Evolutionary conservation across 768 basidiomycete genomes (phyloP).

Genomic region (Leccinum rimulosum): DNA sequence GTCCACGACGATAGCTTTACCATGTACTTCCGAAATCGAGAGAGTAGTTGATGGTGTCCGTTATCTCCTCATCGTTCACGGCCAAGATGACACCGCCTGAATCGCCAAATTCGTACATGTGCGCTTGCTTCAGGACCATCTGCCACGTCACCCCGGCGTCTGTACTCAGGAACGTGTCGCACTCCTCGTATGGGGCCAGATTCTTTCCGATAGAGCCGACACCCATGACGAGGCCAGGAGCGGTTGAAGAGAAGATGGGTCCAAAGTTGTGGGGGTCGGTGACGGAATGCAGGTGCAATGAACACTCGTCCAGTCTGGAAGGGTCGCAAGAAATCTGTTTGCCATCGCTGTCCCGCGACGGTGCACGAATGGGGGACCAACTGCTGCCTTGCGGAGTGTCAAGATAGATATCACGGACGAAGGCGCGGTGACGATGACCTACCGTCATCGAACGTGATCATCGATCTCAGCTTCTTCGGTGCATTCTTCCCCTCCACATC

Average conservation of each 20-base stretch:
- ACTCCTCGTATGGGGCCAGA: slow-evolving; percentile 73
- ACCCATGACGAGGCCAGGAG: slow-evolving; percentile 95
- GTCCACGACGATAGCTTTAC: slow-evolving; percentile 44
- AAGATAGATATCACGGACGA: background rate
- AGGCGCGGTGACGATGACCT: slow-evolving; percentile 1
- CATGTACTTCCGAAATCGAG: slow-evolving; percentile 81
- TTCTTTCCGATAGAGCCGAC: slow-evolving; percentile 81
- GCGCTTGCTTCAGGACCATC: slow-evolving; percentile 71
- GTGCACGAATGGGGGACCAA: slow-evolving; percentile 71
- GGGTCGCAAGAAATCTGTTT: slow-evolving; percentile 62
- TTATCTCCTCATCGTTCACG: slow-evolving; percentile 81
- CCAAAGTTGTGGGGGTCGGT: slow-evolving; percentile 92
- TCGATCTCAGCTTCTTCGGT: slow-evolving; percentile 71
- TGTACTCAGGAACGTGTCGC: slow-evolving; percentile 90
- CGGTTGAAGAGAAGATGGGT: slow-evolving; percentile 90
- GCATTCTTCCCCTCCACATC: slow-evolving; percentile 73
- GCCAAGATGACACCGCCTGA: slow-evolving; percentile 75
- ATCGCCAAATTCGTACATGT: slow-evolving; percentile 97
- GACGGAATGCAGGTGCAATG: slow-evolving; percentile 90
- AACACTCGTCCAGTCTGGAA: slow-evolving; percentile 57
- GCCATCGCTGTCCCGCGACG: slow-evolving; percentile 57
- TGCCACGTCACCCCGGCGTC: slow-evolving; percentile 88
- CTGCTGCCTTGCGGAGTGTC: slow-evolving; percentile 47
- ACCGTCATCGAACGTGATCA: slow-evolving; percentile 91
- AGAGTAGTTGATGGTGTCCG: slow-evolving; percentile 71